phyloP scores from a whole-genome alignment of 1,139 yeast genomes.

The Suhomyces bokatorum region DNA sequence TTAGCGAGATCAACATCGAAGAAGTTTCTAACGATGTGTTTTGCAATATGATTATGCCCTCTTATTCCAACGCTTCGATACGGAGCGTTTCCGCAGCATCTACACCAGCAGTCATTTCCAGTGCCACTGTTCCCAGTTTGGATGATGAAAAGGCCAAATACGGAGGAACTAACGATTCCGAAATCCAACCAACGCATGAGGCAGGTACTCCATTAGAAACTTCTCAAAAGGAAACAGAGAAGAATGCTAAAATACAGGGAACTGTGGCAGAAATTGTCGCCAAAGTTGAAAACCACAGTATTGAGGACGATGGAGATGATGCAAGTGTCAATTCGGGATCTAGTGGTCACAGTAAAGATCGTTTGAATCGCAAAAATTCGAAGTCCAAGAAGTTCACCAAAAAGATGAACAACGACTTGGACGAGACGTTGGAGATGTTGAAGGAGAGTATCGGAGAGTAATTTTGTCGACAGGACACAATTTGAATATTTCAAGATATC shows the following conservation, averaged over 20 bases:
- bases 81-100: constrained; percentile 10
- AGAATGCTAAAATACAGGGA: constrained; percentile 2
- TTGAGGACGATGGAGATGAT: constrained; percentile 11
- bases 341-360: constrained; percentile 1
- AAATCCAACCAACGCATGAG: neutral
- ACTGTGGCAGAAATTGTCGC: constrained; percentile 14
- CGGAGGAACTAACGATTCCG: neutral
- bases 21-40: constrained; percentile 18
- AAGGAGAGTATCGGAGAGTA: constrained; percentile 36
- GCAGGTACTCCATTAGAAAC: neutral
- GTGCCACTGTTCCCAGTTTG: constrained; percentile 7
- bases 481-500: too few relatives aligned
- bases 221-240: neutral
- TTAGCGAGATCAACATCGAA: constrained; percentile 23
- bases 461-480: too few relatives aligned
- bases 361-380: constrained; percentile 12
- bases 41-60: constrained; percentile 12
- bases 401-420: constrained; percentile 36
- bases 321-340: constrained; percentile 10
- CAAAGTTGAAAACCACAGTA: constrained; percentile 10
- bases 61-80: constrained; percentile 5
- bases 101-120: constrained; percentile 11
- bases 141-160: constrained; percentile 1
- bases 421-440: constrained; percentile 43
- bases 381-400: constrained; percentile 22